Evolutionary conservation across 192 early-diverging fungal genomes (phyloP).

Genomic region (Coemansia sp.): DNA sequence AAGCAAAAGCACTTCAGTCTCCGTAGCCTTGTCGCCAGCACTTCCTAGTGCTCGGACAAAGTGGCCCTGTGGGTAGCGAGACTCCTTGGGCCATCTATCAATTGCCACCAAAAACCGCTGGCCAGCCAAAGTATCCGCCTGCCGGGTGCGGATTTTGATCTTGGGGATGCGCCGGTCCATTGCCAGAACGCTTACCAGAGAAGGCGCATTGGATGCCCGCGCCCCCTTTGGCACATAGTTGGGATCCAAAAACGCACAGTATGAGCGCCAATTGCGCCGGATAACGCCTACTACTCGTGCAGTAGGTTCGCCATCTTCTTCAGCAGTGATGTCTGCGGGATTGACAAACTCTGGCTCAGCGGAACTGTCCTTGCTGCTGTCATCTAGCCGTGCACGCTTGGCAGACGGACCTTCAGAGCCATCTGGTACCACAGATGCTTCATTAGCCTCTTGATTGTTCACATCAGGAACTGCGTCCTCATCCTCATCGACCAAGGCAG

Average conservation of each 20-base stretch:
- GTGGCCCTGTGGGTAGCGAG: constrained; percentile 82
- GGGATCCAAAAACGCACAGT: constrained; percentile 87
- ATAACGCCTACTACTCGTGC: constrained; percentile 90
- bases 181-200: constrained; percentile 72
- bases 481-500: constrained; percentile 70
- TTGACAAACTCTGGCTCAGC: constrained; percentile 16
- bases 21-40: constrained; percentile 93
- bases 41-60: constrained; percentile 87
- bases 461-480: constrained; percentile 56
- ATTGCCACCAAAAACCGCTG: constrained; percentile 92
- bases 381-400: constrained; percentile 35
- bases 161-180: constrained; percentile 95
- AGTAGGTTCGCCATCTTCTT: constrained; percentile 63
- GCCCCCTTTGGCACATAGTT: constrained; percentile 60
- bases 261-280: constrained; percentile 90
- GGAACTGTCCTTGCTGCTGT: neutral
- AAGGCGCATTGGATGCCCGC: constrained; percentile 52
- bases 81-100: constrained; percentile 84
- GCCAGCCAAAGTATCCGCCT: constrained; percentile 71
- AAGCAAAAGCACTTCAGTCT: constrained; percentile 93
- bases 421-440: constrained; percentile 23
- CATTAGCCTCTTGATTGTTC: constrained; percentile 3
- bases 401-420: neutral
- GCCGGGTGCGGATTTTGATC: constrained; percentile 88
- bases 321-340: constrained; percentile 21